Percentiles rank a stretch among this genome's conserved stretches.
These are phyloP conservation scores for Exophiala alcalophila DNA, from an alignment of 2,329 filamentous ascomycete species.

Conservation along the genomic window DNA sequence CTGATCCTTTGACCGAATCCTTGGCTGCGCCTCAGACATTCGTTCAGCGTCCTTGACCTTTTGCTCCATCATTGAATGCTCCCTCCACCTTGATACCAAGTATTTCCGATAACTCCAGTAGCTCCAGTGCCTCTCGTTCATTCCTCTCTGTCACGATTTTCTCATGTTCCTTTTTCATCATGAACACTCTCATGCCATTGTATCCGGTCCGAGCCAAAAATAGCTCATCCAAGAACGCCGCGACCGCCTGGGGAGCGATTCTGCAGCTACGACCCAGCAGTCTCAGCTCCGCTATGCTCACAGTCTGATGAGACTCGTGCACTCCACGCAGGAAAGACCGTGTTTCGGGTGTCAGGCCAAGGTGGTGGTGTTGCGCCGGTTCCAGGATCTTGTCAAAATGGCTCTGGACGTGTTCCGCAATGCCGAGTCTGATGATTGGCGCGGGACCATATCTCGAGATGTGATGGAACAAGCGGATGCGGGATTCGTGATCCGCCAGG, in stretches of 20 bases:
- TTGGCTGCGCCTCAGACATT: too few relatives aligned
- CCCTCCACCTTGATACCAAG: background rate
- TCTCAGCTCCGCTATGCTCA: slow-evolving; percentile 13
- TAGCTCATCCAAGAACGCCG: slow-evolving; percentile 22
- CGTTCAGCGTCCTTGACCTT: too few relatives aligned
- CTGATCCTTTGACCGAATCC: too few relatives aligned
- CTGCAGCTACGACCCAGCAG: slow-evolving; percentile 15
- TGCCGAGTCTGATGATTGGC: slow-evolving; percentile 20
- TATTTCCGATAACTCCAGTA: background rate
- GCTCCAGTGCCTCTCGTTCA: slow-evolving; percentile 1
- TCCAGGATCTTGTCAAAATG: slow-evolving; percentile 17
- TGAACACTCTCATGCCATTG: slow-evolving; percentile 20
- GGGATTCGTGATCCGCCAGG: slow-evolving; percentile 20
- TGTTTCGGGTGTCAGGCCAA: slow-evolving; percentile 19
- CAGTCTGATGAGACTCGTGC: slow-evolving; percentile 1
- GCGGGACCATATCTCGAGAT: slow-evolving; percentile 22
- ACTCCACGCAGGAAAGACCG: slow-evolving; percentile 15
- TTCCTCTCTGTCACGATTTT: too few relatives aligned
- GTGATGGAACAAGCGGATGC: slow-evolving; percentile 23
- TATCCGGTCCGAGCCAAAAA: slow-evolving; percentile 2
- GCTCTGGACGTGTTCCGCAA: slow-evolving; percentile 12
- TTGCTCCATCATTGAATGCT: too few relatives aligned
- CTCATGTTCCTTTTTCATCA: slow-evolving; percentile 21
- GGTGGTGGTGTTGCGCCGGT: slow-evolving; percentile 10
- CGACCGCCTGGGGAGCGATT: slow-evolving; percentile 14